phyloP scores from a whole-genome alignment of 2,329 filamentous ascomycete species.

The Alternaria sp. region DNA sequence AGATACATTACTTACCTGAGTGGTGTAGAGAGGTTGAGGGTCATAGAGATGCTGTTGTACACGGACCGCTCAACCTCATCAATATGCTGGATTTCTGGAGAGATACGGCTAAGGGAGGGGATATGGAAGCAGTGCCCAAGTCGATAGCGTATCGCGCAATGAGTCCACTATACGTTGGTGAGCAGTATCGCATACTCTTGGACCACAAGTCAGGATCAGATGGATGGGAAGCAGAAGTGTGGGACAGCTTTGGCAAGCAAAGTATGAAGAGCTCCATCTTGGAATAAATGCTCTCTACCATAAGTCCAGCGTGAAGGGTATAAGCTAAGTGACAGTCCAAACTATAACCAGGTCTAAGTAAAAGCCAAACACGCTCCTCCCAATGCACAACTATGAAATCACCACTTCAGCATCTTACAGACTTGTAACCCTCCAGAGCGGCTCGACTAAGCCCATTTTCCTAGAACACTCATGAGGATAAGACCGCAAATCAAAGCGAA shows the following conservation, averaged over 20 bases:
- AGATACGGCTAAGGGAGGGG: constrained; percentile 29
- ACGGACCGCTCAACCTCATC: constrained; percentile 82
- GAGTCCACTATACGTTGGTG: constrained; percentile 44
- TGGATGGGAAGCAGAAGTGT: constrained; percentile 40
- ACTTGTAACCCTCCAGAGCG: background rate
- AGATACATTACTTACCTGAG: constrained; percentile 81
- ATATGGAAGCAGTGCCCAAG: constrained; percentile 31
- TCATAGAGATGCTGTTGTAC: constrained; percentile 78
- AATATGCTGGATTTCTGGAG: constrained; percentile 50
- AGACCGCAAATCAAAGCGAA: constrained; percentile 68
- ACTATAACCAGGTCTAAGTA: constrained; percentile 4
- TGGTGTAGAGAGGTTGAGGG: constrained; percentile 79
- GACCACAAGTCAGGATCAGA: constrained; percentile 4
- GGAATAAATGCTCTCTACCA: constrained; percentile 19
- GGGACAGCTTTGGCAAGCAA: constrained; percentile 45
- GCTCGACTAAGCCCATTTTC: constrained; percentile 72
- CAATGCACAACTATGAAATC: constrained; percentile 11
- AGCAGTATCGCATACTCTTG: constrained; percentile 43
- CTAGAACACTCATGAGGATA: constrained; percentile 75
- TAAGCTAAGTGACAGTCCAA: constrained; percentile 1
- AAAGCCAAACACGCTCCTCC: background rate
- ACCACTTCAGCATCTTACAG: constrained; percentile 5
- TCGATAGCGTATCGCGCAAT: constrained; percentile 44
- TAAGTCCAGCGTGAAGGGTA: constrained; percentile 1
- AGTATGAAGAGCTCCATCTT: constrained; percentile 44